A percentile compares a stretch with the other conserved stretches of the same genome.
Evolutionary conservation across 805 yeast species (phyloP).

Genomic region (Pichia gijzeniarum): DNA sequence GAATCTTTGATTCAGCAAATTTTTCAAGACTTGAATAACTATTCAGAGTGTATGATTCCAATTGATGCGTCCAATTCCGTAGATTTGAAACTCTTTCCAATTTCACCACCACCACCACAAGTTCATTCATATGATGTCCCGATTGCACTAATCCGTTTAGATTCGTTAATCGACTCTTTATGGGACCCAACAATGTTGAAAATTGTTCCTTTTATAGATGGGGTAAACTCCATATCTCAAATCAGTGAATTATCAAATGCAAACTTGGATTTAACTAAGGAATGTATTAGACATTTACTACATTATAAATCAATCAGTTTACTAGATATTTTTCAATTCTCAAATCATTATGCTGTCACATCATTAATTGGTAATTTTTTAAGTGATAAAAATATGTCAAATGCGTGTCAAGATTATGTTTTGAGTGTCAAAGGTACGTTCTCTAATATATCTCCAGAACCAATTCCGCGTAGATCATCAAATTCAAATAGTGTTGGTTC

Average conservation of each 20-base stretch:
- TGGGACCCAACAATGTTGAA: constrained; percentile 98
- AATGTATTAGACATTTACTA: constrained; percentile 85
- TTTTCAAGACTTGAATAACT: constrained; percentile 90
- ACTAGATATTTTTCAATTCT: constrained; percentile 83
- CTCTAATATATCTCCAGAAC: constrained; percentile 21
- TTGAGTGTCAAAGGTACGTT: constrained; percentile 37
- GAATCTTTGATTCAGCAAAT: constrained; percentile 80
- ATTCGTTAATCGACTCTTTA: constrained; percentile 70
- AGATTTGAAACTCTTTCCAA: constrained; percentile 89
- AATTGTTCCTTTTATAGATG: constrained; percentile 80
- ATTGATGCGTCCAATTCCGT: constrained; percentile 84
- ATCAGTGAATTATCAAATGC: constrained; percentile 79
- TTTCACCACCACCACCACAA: constrained; percentile 73
- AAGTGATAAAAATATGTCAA: constrained; percentile 56
- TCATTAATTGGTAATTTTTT: constrained; percentile 66
- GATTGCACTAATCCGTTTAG: constrained; percentile 72
- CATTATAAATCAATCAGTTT: constrained; percentile 83
- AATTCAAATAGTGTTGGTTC: constrained; percentile 4
- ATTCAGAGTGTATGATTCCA: constrained; percentile 93
- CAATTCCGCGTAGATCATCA: constrained; percentile 11
- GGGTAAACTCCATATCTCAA: constrained; percentile 72
- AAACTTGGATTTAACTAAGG: constrained; percentile 68
- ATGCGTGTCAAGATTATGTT: constrained; percentile 83
- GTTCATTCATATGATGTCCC: constrained; percentile 85
- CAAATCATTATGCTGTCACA: constrained; percentile 85